Percentiles rank a stretch among this genome's conserved stretches.
Conservation (phyloP, 202 grass and related monocot species). For the Musa balbisiana region DNA sequence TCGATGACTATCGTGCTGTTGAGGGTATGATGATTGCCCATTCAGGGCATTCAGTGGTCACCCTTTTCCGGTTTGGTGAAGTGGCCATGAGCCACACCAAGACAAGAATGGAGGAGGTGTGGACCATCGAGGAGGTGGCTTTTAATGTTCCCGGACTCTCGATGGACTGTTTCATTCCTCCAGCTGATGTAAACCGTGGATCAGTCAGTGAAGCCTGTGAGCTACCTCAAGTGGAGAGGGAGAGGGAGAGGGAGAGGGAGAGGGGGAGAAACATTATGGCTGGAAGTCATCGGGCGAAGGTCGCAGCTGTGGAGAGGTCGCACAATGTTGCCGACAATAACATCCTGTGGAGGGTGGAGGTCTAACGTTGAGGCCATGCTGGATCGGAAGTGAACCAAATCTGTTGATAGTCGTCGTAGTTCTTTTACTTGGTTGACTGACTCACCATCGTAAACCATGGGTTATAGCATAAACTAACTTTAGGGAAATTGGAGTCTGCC, state of each 20-base stretch:
- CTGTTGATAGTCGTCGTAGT: not conserved
- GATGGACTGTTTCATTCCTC: not conserved
- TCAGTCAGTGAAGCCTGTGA: not conserved
- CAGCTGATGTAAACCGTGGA: not conserved
- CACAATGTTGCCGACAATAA: not conserved
- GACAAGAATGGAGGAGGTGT: constrained; percentile 1
- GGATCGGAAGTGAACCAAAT: not conserved
- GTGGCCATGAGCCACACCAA: constrained; percentile 3
- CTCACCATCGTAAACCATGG: not conserved
- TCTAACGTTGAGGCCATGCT: not conserved
- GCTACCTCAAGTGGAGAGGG: not conserved
- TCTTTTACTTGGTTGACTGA: not conserved
- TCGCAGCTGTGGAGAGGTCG: not conserved
- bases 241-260: not conserved
- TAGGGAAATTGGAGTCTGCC: not conserved
- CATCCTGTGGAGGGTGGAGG: not conserved
- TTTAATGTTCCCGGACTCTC: not conserved
- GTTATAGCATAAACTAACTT: not conserved
- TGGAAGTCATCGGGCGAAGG: not conserved
- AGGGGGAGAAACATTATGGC: not conserved
- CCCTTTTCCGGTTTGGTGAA: constrained; percentile 3
- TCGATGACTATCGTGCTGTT: not conserved
- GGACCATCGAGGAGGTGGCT: not conserved
- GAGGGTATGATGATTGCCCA: constrained; percentile 2
- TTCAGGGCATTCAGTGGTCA: not conserved